phyloP scores from a whole-genome alignment of 352 stramenopile species.

The Phytopythium vexans region DNA sequence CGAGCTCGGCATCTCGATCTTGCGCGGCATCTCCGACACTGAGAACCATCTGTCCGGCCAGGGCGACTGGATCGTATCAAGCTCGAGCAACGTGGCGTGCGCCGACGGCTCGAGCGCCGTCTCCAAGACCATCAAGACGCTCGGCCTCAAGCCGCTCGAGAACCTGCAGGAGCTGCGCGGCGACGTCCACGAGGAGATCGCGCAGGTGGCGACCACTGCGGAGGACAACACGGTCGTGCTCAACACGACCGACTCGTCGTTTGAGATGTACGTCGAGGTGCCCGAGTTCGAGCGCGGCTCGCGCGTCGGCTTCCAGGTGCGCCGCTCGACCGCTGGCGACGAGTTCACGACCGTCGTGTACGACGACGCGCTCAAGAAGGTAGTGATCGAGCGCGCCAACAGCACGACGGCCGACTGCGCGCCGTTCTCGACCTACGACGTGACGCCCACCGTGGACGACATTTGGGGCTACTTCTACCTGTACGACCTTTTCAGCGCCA shows the following conservation, averaged over 20 bases:
- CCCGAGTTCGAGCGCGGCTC: slow-evolving; percentile 34
- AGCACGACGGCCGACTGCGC: slow-evolving; percentile 45
- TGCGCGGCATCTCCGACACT: slow-evolving; percentile 47
- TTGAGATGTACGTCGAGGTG: slow-evolving; percentile 50
- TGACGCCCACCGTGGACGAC: slow-evolving; percentile 25
- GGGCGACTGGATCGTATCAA: slow-evolving; percentile 59
- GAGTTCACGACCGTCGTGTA: slow-evolving; percentile 63
- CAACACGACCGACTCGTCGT: slow-evolving; percentile 42
- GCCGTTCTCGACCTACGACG: slow-evolving; percentile 34
- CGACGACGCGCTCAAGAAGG: slow-evolving; percentile 53
- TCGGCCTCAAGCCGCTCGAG: slow-evolving; percentile 41
- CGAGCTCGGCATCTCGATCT: slow-evolving; percentile 44
- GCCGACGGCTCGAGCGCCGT: slow-evolving; percentile 14
- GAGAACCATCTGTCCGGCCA: slow-evolving; percentile 39
- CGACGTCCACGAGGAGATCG: slow-evolving; percentile 29
- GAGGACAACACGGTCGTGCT: slow-evolving; percentile 23
- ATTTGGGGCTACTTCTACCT: slow-evolving; percentile 56
- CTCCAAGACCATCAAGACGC: slow-evolving; percentile 68
- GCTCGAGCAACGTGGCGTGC: slow-evolving; percentile 26
- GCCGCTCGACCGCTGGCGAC: slow-evolving; percentile 34
- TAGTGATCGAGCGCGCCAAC: slow-evolving; percentile 53
- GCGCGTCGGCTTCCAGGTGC: slow-evolving; percentile 59
- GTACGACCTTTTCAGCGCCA: slow-evolving; percentile 40
- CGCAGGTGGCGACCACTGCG: slow-evolving; percentile 12
- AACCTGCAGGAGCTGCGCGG: slow-evolving; percentile 50